A percentile compares a stretch with the other conserved stretches of the same genome.
Conservation (phyloP, 257 asterid genomes). For the Striga asiatica region DNA sequence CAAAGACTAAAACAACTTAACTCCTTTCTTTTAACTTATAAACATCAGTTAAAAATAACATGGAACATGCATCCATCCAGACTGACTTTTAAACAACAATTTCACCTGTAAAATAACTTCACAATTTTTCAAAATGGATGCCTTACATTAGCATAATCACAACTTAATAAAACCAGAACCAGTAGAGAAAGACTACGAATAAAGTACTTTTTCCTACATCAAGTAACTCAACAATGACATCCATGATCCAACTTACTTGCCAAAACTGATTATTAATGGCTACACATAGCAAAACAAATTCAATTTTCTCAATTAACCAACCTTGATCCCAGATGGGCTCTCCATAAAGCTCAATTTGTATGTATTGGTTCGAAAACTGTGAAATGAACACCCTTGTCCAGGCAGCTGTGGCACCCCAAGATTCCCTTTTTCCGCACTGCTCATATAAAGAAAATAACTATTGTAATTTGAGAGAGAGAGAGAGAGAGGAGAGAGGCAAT, state of each 20-base stretch:
- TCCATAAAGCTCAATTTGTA: background rate
- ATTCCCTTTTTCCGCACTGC: background rate
- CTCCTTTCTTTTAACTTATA: background rate
- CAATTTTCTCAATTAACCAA: slow-evolving; percentile 7
- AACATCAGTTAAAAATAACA: no score
- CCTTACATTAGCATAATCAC: no score
- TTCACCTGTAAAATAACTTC: no score
- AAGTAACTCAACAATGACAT: background rate
- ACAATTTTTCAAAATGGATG: no score
- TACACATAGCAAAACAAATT: background rate
- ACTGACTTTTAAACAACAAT: no score
- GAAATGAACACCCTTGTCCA: slow-evolving; percentile 94
- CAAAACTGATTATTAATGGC: background rate
- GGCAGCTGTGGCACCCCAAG: background rate
- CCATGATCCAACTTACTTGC: background rate
- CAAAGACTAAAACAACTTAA: background rate
- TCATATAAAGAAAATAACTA: no score
- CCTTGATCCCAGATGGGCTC: background rate
- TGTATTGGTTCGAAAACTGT: slow-evolving; percentile 50
- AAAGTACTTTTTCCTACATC: no score
- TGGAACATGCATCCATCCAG: no score
- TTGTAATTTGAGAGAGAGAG: no score
- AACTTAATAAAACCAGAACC: no score
- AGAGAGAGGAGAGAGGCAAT: slow-evolving; percentile 5
- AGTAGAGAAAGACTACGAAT: no score